Percentiles rank a stretch among this genome's conserved stretches.
Conservation (phyloP, 2,329 filamentous ascomycete species). For the Colletotrichum chrysophilum region DNA sequence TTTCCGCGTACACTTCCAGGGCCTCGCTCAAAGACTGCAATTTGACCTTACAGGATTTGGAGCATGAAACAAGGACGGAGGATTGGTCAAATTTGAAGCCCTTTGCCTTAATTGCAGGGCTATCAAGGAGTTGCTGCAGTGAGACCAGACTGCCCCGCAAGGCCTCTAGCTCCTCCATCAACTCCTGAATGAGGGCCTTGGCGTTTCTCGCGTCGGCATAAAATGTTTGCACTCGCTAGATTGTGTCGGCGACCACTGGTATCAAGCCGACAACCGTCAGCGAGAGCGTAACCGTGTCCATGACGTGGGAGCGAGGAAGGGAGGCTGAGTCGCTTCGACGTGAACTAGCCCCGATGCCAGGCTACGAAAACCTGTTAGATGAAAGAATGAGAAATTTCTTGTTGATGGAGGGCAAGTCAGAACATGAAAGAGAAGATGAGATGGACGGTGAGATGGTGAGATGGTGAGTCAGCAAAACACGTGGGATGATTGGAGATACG, state of each 20-base stretch:
- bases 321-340: too few species aligned
- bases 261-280: neutral
- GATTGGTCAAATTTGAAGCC: neutral
- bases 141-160: neutral
- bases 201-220: neutral
- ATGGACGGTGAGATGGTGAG: too few species aligned
- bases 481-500: too few species aligned
- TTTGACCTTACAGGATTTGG: neutral
- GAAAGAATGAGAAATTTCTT: too few species aligned
- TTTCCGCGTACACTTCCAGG: too few species aligned
- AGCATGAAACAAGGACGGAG: neutral
- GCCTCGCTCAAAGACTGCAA: neutral
- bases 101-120: neutral
- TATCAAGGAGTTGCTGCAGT: neutral
- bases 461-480: too few species aligned
- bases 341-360: too few species aligned
- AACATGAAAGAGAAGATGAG: too few species aligned
- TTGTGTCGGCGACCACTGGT: neutral
- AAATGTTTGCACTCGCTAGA: neutral
- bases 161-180: neutral
- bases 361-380: too few species aligned
- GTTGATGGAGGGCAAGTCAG: too few species aligned
- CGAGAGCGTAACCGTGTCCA: neutral
- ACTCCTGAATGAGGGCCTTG: neutral
- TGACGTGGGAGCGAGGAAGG: neutral